These are phyloP conservation scores for Phytophthora meadii DNA, from an alignment of 352 stramenopile genomes.

Conservation along the genomic window DNA sequence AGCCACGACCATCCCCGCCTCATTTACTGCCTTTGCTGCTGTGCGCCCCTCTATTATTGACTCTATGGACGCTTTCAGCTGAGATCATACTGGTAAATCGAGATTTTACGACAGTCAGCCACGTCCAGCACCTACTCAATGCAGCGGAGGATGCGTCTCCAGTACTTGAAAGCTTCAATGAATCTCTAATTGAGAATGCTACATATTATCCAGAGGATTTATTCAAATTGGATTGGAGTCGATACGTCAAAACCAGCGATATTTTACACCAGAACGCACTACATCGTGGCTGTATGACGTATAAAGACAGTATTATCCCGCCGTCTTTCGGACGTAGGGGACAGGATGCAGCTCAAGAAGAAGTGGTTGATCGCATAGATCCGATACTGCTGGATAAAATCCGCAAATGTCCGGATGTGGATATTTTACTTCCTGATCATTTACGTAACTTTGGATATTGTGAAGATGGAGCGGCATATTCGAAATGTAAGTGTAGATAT, in stretches of 20 bases:
- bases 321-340: slow-evolving; percentile 39
- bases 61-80: slow-evolving; percentile 22
- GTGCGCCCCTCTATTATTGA: slow-evolving; percentile 13
- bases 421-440: slow-evolving; percentile 61
- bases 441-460: slow-evolving; percentile 73
- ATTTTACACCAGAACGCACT: slow-evolving; percentile 49
- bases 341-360: slow-evolving; percentile 6
- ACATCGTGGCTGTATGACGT: slow-evolving; percentile 45
- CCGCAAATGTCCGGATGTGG: slow-evolving; percentile 59
- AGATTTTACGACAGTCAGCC: slow-evolving; percentile 6
- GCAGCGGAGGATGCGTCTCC: slow-evolving; percentile 22
- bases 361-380: slow-evolving; percentile 39
- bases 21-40: slow-evolving; percentile 24
- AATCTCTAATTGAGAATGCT: slow-evolving; percentile 32
- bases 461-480: slow-evolving; percentile 69
- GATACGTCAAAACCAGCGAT: slow-evolving; percentile 29
- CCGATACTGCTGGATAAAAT: slow-evolving; percentile 52
- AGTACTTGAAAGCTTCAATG: slow-evolving; percentile 10
- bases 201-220: slow-evolving; percentile 43
- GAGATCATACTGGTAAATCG: slow-evolving; percentile 19
- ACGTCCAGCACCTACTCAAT: slow-evolving; percentile 24
- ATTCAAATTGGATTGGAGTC: slow-evolving; percentile 41
- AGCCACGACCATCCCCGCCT: slow-evolving; percentile 9
- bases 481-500: slow-evolving; percentile 54
- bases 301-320: slow-evolving; percentile 52